Conservation (phyloP, 345 rosid species). For the Rhizophora apiculata region DNA sequence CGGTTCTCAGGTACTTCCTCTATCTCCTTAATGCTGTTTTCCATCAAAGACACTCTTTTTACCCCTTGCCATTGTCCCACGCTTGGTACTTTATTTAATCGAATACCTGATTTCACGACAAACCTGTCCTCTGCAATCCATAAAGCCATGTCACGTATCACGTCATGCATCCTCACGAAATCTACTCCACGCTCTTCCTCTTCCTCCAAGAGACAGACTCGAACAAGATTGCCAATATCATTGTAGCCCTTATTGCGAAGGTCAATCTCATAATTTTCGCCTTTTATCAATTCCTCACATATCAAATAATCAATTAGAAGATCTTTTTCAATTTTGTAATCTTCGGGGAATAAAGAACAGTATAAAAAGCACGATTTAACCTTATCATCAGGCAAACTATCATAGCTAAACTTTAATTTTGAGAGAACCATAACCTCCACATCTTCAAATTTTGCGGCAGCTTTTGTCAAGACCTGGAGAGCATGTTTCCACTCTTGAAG, state of each 20-base stretch:
- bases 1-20: too few relatives aligned
- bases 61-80: too few relatives aligned
- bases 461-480: slow-evolving; percentile 1
- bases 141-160: too few relatives aligned
- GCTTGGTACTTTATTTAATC: too few relatives aligned
- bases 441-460: too few relatives aligned
- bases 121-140: too few relatives aligned
- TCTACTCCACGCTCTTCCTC: not conserved
- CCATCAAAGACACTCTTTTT: too few relatives aligned
- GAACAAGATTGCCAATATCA: slow-evolving; percentile 10
- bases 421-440: not conserved
- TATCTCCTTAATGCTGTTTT: too few relatives aligned
- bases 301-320: slow-evolving; percentile 16
- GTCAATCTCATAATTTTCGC: not conserved
- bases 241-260: slow-evolving; percentile 8
- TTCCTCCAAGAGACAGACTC: slow-evolving; percentile 16
- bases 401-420: slow-evolving; percentile 5
- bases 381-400: not conserved
- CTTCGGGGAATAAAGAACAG: slow-evolving; percentile 20
- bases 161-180: too few relatives aligned
- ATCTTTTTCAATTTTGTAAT: not conserved
- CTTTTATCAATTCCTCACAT: slow-evolving; percentile 18
- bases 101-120: too few relatives aligned
- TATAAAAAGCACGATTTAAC: slow-evolving; percentile 14
- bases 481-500: slow-evolving; percentile 14